Conservation (phyloP, 352 stramenopile genomes). For the Globisporangium barbulae region DNA sequence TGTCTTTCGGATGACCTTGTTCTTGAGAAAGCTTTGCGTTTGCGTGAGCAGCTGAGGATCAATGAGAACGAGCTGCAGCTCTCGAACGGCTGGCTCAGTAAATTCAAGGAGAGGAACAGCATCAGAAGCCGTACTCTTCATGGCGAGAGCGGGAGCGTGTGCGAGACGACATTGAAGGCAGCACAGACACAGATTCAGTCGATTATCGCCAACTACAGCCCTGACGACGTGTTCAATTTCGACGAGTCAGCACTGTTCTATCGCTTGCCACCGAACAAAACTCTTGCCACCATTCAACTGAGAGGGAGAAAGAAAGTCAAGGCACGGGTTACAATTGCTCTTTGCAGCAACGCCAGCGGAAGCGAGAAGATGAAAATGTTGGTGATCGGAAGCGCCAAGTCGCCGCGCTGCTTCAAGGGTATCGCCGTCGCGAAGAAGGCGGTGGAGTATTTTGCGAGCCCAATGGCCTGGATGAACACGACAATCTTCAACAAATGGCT, state of each 20-base stretch:
- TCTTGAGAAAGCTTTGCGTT: conserved; percentile 3
- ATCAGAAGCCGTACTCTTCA: background rate
- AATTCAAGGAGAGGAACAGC: background rate
- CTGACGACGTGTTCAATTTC: conserved; percentile 3
- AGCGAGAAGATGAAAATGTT: conserved; percentile 3
- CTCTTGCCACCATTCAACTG: background rate
- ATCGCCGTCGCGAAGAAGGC: conserved; percentile 1
- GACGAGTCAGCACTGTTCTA: conserved; percentile 3
- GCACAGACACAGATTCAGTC: background rate
- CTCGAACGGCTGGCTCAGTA: conserved; percentile 1
- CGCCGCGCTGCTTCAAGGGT: background rate
- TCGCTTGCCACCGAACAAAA: background rate
- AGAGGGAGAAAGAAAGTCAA: background rate
- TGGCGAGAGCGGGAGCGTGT: background rate
- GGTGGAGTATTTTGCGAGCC: conserved; percentile 3
- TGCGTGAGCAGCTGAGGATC: background rate
- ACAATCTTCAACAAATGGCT: conserved; percentile 6
- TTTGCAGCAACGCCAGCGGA: conserved; percentile 1
- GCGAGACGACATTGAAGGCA: background rate
- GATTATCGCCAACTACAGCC: conserved; percentile 4
- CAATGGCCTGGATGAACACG: background rate
- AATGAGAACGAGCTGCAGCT: conserved; percentile 2
- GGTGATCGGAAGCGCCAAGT: conserved; percentile 1
- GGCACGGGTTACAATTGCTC: background rate
- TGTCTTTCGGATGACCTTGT: conserved; percentile 4